These are phyloP conservation scores for Pseudonitzschia pungens DNA, from an alignment of 108 stramenopile genomes.

Conservation along the genomic window DNA sequence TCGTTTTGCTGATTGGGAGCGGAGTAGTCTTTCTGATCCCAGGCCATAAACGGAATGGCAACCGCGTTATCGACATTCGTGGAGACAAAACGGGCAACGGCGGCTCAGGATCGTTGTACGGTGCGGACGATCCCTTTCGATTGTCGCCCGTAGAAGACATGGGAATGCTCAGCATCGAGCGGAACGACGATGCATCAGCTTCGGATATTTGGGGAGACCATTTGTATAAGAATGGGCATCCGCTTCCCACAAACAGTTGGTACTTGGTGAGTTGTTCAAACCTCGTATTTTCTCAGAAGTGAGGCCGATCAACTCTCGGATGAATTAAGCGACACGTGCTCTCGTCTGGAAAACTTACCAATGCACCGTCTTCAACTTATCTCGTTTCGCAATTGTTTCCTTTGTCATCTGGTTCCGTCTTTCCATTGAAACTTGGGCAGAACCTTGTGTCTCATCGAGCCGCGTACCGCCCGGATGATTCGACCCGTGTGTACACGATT, in stretches of 20 bases:
- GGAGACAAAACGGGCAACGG: no score
- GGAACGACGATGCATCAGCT: slow-evolving; percentile 6
- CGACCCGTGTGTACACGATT: slow-evolving; percentile 57
- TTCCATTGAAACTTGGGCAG: background rate
- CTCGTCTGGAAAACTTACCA: no score
- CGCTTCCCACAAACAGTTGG: slow-evolving; percentile 34
- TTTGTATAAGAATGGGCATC: slow-evolving; percentile 2
- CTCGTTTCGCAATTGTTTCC: background rate
- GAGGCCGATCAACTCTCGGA: no score
- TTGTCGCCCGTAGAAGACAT: background rate
- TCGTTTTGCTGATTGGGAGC: no score
- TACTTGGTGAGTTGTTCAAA: slow-evolving; percentile 22
- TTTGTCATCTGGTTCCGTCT: background rate
- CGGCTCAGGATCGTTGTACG: no score
- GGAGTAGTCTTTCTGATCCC: no score
- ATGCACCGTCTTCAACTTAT: background rate
- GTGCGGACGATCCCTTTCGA: slow-evolving; percentile 1
- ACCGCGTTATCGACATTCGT: no score
- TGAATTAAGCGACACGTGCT: no score
- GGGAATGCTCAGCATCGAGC: slow-evolving; percentile 9
- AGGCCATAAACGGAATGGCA: no score
- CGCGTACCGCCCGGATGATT: slow-evolving; percentile 28
- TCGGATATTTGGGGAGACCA: background rate
- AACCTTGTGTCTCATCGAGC: slow-evolving; percentile 28
- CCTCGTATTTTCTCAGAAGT: no score